A percentile compares a stretch with the other conserved stretches of the same genome.
Conservation (phyloP, 1,284 basidiomycete genomes). For the Heterobasidion irregulare region DNA sequence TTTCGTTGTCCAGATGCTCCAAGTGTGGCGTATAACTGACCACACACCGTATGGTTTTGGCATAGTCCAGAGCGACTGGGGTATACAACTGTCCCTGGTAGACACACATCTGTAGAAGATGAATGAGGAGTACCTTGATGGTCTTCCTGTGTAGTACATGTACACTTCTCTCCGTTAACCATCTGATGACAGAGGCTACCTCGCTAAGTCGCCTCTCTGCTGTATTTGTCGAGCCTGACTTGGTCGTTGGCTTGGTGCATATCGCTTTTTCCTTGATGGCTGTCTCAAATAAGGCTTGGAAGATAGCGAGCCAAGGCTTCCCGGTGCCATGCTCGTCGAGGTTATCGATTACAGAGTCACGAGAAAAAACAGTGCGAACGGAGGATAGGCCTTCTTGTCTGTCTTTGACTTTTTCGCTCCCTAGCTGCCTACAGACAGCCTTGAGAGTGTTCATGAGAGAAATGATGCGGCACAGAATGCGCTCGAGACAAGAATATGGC, state of each 20-base stretch:
- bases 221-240: constrained; percentile 26
- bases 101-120: constrained; percentile 60
- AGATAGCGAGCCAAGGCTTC: constrained; percentile 59
- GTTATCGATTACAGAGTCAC: constrained; percentile 40
- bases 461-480: background rate
- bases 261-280: constrained; percentile 57
- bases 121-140: constrained; percentile 49
- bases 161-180: constrained; percentile 55
- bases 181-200: constrained; percentile 59
- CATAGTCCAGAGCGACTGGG: constrained; percentile 72
- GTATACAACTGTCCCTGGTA: constrained; percentile 48
- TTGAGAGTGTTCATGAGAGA: constrained; percentile 31
- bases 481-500: background rate
- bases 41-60: constrained; percentile 65
- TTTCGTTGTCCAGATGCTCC: constrained; percentile 57
- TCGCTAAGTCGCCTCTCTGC: constrained; percentile 53
- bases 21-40: constrained; percentile 69
- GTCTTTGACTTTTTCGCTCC: constrained; percentile 65
- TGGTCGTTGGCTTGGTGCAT: constrained; percentile 39
- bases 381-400: constrained; percentile 57
- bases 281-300: constrained; percentile 64
- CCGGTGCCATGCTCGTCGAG: constrained; percentile 43
- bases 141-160: constrained; percentile 42
- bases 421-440: constrained; percentile 42
- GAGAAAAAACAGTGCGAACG: constrained; percentile 56